These are phyloP conservation scores for Trypanosomatidae sp. DNA, from an alignment of 208 protist species.

Conservation along the genomic window DNA sequence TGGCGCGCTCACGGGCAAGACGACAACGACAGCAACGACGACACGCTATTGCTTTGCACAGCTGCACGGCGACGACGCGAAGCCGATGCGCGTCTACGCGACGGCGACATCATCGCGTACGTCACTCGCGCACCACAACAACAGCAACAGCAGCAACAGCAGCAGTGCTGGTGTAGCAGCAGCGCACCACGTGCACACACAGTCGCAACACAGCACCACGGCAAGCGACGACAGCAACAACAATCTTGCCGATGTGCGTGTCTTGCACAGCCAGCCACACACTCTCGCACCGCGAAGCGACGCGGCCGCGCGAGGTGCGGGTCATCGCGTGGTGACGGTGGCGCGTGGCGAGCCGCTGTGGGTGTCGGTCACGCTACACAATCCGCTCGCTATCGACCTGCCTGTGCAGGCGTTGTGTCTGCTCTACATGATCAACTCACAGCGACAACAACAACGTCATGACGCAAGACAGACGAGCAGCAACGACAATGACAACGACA, in stretches of 20 bases:
- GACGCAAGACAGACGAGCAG: too few species aligned
- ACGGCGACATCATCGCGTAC: neutral
- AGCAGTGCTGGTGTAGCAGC: constrained; percentile 1
- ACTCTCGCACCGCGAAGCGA: constrained; percentile 1
- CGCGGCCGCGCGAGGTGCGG: neutral
- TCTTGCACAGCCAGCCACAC: neutral
- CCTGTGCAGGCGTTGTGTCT: constrained; percentile 31
- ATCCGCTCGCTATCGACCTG: constrained; percentile 37
- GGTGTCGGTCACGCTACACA: constrained; percentile 41
- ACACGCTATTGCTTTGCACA: too few species aligned
- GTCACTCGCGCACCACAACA: neutral
- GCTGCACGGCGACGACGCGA: too few species aligned
- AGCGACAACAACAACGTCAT: too few species aligned
- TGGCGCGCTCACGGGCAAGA: too few species aligned
- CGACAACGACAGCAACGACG: too few species aligned
- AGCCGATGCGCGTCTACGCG: neutral
- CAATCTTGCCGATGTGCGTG: constrained; percentile 4
- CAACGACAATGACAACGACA: too few species aligned
- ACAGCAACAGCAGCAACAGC: constrained; percentile 1
- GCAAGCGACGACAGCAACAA: constrained; percentile 4
- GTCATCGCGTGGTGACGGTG: constrained; percentile 17
- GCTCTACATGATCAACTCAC: constrained; percentile 31
- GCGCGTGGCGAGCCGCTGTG: constrained; percentile 42
- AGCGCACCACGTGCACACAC: too few species aligned
- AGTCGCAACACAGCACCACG: constrained; percentile 10